phyloP scores from a whole-genome alignment of 805 yeast species.

The Kazachstania kunashirensis region DNA sequence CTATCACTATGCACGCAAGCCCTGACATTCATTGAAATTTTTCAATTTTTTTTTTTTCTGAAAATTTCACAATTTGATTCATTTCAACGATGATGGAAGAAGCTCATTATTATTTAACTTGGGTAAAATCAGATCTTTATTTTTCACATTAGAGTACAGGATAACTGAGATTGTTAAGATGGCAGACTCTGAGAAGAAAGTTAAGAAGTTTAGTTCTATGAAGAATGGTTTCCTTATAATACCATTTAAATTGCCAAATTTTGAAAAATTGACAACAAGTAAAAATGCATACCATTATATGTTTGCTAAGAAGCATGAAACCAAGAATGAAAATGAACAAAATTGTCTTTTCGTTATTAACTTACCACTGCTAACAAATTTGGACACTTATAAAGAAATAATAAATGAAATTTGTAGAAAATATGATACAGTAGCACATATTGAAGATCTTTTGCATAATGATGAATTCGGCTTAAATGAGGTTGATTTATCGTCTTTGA shows the following conservation, averaged over 20 bases:
- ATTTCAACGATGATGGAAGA: no score
- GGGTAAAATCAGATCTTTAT: no score
- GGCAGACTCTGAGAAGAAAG: slow-evolving; percentile 1
- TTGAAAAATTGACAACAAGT: neutral
- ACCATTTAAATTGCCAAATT: slow-evolving; percentile 24
- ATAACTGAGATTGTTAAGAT: no score
- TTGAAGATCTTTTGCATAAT: slow-evolving; percentile 40
- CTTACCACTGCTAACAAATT: slow-evolving; percentile 54
- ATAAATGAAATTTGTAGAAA: slow-evolving; percentile 43
- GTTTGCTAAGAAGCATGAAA: slow-evolving; percentile 56
- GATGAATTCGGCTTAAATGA: slow-evolving; percentile 37
- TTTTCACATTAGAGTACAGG: no score
- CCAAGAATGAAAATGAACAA: slow-evolving; percentile 34
- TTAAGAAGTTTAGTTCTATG: slow-evolving; percentile 16
- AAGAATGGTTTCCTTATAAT: slow-evolving; percentile 30
- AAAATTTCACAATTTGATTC: no score
- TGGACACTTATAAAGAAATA: slow-evolving; percentile 44
- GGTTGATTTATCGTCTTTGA: slow-evolving; percentile 47
- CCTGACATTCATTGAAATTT: no score
- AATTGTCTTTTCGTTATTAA: slow-evolving; percentile 66
- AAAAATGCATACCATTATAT: slow-evolving; percentile 41
- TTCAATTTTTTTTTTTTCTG: no score
- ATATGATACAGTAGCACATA: slow-evolving; percentile 45
- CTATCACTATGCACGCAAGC: no score
- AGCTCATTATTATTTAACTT: no score